These are phyloP conservation scores for Oldenlandia corymbosa DNA, from an alignment of 257 asterid genomes.

Conservation along the genomic window DNA sequence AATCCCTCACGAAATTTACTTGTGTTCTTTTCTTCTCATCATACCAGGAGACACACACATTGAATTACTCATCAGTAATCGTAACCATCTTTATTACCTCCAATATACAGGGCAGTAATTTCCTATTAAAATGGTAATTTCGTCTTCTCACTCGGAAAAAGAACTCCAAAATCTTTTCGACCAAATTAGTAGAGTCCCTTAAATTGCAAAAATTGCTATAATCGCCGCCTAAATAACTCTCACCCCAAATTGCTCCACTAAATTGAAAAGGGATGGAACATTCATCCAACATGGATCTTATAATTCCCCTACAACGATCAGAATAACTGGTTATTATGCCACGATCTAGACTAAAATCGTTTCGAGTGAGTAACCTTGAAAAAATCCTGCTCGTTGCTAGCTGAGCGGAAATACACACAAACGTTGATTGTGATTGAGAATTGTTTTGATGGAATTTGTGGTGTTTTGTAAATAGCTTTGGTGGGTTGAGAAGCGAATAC, in stretches of 20 bases:
- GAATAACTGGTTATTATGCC: too few relatives aligned
- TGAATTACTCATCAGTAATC: not conserved
- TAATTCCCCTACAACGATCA: not conserved
- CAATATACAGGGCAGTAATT: not conserved
- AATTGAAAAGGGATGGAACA: not conserved
- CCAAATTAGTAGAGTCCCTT: not conserved
- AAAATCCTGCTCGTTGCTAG: not conserved
- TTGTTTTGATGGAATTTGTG: too few relatives aligned
- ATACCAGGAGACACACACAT: not conserved
- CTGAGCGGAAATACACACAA: not conserved
- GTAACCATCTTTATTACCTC: constrained; percentile 1
- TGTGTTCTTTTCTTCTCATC: not conserved
- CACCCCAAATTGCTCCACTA: not conserved
- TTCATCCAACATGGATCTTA: not conserved
- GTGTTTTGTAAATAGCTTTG: not conserved
- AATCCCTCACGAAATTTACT: not conserved
- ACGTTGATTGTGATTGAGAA: not conserved
- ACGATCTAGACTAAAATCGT: too few relatives aligned
- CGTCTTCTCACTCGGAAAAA: not conserved
- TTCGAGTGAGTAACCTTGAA: not conserved
- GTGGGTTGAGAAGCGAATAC: not conserved
- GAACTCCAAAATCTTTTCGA: not conserved
- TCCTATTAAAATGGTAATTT: not conserved
- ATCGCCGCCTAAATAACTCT: not conserved
- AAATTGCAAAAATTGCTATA: not conserved